Base-by-base conservation (phyloP, 805 yeast species). In the Saccharomycopsis lassenensis region DNA sequence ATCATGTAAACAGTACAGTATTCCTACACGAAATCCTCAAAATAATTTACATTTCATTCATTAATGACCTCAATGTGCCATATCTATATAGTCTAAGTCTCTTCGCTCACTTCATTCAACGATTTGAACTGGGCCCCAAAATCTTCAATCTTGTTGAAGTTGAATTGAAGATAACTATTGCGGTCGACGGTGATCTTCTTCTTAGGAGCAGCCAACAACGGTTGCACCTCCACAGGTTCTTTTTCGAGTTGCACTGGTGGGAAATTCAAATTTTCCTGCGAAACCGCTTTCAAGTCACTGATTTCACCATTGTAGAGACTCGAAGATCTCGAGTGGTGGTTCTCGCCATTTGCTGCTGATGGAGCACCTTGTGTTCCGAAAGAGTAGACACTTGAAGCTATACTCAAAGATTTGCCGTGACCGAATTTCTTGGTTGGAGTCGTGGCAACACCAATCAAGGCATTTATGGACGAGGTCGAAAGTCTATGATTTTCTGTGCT, bases 161-260 rank as follows among this genome's bases (percentile, higher is more conserved):
- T 32, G 27, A 40, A 40, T 22, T 40, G 44, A 15, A 32, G 26
- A 20, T 40, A 40, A 29, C 44, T 40, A 28, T 40, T 40, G 31
- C 44, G 31, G 23, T 36, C 36, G 14, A 36, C 36, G 15, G 37
- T 12, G 10, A 38, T 21, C 21, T 38, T 33, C 24, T 38, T 38
- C 35, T 34, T 38, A 11, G 20, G 32, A 12, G 35, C 17, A 7
- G 27, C 17, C n/a, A 23, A 23, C 24, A 23, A 23, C 7, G 32
- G n/a, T 11, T 29, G 27, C 10, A 29, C 33, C 12, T 27, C 30
- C 25, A 10, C n/a, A 10, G 25, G 25, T 10, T n/a, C n/a, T 10
- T 23, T n/a, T 10, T n/a, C n/a, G 10, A 23, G 25, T n/a, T 23
- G 25, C 33, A 17, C 5, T 8, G 33, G 10, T 7, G 20, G n/a